phyloP scores from a whole-genome alignment of 352 stramenopile genomes.

The Phytopythium chamaehyphon region DNA sequence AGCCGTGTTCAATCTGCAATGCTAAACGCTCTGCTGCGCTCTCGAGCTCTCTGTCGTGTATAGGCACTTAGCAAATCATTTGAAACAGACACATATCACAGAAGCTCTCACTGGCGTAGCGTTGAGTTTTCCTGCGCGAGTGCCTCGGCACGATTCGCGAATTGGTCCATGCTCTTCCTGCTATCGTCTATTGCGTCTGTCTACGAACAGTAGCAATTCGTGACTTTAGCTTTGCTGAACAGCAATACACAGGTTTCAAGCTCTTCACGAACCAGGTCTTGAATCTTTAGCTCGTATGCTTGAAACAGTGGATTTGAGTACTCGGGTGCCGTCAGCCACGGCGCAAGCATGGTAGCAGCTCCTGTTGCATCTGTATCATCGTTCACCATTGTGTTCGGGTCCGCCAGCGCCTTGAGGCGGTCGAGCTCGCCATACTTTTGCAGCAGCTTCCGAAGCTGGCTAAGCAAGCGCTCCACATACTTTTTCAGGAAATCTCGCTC shows the following conservation, averaged over 20 bases:
- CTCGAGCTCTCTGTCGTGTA: constrained; percentile 65
- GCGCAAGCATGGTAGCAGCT: constrained; percentile 18
- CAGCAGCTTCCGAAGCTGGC: constrained; percentile 51
- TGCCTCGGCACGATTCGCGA: constrained; percentile 36
- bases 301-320: constrained; percentile 72
- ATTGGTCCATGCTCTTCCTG: constrained; percentile 53
- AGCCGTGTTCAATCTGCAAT: constrained; percentile 40
- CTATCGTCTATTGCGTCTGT: constrained; percentile 44
- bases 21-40: constrained; percentile 47
- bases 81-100: too few species aligned
- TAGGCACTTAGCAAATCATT: too few species aligned
- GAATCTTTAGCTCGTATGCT: constrained; percentile 76
- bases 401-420: constrained; percentile 51
- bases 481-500: constrained; percentile 63
- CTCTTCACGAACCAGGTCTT: constrained; percentile 45
- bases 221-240: too few species aligned
- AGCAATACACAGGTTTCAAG: too few species aligned
- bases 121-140: constrained; percentile 65
- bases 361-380: constrained; percentile 10
- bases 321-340: constrained; percentile 68
- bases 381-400: constrained; percentile 17
- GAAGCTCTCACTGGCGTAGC: constrained; percentile 55
- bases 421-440: constrained; percentile 72
- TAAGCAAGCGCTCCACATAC: constrained; percentile 64
- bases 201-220: too few species aligned